Base-by-base conservation (phyloP, 2,329 filamentous ascomycete species). In the Microdochium trichocladiopsis region DNA sequence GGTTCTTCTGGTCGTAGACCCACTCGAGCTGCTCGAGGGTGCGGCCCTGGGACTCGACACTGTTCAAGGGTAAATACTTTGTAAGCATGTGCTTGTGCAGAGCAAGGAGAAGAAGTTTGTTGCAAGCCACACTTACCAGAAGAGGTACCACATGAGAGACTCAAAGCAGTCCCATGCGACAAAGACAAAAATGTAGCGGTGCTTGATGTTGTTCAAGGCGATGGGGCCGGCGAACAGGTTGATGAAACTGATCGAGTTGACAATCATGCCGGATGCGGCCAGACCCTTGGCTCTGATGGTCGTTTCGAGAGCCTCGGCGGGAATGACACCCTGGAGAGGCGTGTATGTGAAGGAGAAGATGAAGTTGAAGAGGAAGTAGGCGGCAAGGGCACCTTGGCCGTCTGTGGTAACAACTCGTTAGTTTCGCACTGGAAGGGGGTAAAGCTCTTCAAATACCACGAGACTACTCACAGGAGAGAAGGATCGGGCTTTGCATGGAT, bases 271-370 rank as follows among this genome's bases (percentile, higher is more conserved):
- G 1, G 69, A 74, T 3, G 68, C 61, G 3, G 74, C 74, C 16
- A 76, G 62, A 55, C 74, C 74, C 63, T 76, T 77, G 53, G 74
- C 72, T 50, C 74, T 71, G 36, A 67, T 74, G 3, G 74, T 75
- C 1, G 73, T 77, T 58, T 75, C 73, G 28, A 78, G 66, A 2
- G 72, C 71, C 55, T 77, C 74, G 25, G 71, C 69, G 2, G 73
- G 72, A 41, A 76, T 69, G 45, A 75, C 71, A 52, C 69, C 72
- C 55, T 77, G 74, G 12, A 78, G 69, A 1, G 75, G 74, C 2
- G 74, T 77, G 59, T 76, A 76, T 41, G 72, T 74, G 56, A 77
- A 76, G 2, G 73, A 75, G 62, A 74, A 77, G 53, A 75, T 63
- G 25, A 75, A 61, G 60, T 76, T 75, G 66, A 78, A 76, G 16